Percentiles rank a stretch among this genome's conserved stretches.
Conservation (phyloP, 106 monocot species). For the Gastrodia elata region DNA sequence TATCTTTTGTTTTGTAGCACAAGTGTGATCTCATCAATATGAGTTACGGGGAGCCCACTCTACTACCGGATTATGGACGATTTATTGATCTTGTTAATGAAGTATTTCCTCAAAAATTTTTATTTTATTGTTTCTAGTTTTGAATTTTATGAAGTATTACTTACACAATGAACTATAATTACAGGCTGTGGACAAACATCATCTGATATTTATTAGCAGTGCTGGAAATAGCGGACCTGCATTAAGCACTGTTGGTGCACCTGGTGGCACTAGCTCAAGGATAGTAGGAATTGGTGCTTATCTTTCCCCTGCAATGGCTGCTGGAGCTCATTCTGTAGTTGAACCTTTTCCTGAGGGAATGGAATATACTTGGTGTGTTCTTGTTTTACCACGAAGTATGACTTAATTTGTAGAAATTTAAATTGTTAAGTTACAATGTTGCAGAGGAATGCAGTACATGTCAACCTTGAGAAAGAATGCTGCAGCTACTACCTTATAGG, state of each 20-base stretch:
- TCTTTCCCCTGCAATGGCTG: constrained; percentile 97
- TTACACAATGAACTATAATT: constrained; percentile 7
- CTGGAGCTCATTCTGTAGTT: constrained; percentile 84
- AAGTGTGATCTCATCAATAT: constrained; percentile 99
- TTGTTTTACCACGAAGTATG: background rate
- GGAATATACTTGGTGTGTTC: constrained; percentile 85
- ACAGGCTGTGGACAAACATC: constrained; percentile 85
- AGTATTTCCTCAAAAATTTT: constrained; percentile 24
- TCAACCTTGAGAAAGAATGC: background rate
- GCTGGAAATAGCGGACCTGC: constrained; percentile 97
- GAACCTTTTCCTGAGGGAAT: constrained; percentile 72
- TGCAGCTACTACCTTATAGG: background rate
- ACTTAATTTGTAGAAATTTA: background rate
- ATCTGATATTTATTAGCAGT: constrained; percentile 82
- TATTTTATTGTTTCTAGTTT: background rate
- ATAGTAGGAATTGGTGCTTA: constrained; percentile 97
- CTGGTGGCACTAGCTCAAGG: constrained; percentile 90
- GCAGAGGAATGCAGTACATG: background rate
- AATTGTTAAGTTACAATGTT: background rate
- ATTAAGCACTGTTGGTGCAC: constrained; percentile 85
- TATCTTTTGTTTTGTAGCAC: constrained; percentile 47
- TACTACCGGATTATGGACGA: constrained; percentile 91
- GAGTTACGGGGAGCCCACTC: constrained; percentile 92
- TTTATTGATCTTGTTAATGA: constrained; percentile 92
- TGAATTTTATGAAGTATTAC: background rate